A percentile compares a stretch with the other conserved stretches of the same genome.
Conservation (phyloP, 2,329 filamentous ascomycete genomes). For the Stachybotrys chartarum region DNA sequence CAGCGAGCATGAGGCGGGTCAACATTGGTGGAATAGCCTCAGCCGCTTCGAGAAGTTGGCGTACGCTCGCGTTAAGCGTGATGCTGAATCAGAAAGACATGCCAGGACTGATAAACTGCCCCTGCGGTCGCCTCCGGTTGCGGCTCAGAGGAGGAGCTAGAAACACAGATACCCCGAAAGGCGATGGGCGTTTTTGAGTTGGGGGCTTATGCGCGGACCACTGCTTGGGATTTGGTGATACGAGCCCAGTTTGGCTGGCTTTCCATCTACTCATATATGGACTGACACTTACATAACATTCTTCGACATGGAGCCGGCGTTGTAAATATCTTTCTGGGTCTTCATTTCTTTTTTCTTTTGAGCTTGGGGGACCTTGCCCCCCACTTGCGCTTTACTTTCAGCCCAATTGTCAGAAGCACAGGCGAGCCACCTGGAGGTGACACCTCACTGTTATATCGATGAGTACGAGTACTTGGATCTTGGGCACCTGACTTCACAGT, state of each 20-base stretch:
- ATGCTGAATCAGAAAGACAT: slow-evolving; percentile 45
- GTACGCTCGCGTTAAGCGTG: slow-evolving; percentile 71
- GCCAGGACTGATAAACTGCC: slow-evolving; percentile 38
- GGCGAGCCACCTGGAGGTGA: too few species aligned
- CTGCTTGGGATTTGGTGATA: neutral
- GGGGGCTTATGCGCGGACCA: neutral
- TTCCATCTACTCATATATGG: neutral
- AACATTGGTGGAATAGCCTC: slow-evolving; percentile 85
- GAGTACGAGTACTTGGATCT: too few species aligned
- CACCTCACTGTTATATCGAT: too few species aligned
- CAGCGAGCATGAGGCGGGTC: slow-evolving; percentile 77
- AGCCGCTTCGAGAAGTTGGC: slow-evolving; percentile 85
- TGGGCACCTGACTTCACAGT: too few species aligned
- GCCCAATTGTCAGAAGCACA: too few species aligned
- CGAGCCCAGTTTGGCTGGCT: neutral
- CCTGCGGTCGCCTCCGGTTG: slow-evolving; percentile 6
- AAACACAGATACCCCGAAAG: neutral
- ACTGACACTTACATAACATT: neutral
- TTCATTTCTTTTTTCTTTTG: too few species aligned
- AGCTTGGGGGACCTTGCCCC: too few species aligned
- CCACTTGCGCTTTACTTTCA: too few species aligned
- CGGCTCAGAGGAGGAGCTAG: neutral
- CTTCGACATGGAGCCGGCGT: neutral
- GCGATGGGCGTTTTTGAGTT: neutral
- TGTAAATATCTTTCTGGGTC: neutral